Evolutionary conservation across 2,329 filamentous ascomycete genomes (phyloP), one percentile per base, ranked within the genome.

Genomic region (Aspergillus unguis): DNA sequence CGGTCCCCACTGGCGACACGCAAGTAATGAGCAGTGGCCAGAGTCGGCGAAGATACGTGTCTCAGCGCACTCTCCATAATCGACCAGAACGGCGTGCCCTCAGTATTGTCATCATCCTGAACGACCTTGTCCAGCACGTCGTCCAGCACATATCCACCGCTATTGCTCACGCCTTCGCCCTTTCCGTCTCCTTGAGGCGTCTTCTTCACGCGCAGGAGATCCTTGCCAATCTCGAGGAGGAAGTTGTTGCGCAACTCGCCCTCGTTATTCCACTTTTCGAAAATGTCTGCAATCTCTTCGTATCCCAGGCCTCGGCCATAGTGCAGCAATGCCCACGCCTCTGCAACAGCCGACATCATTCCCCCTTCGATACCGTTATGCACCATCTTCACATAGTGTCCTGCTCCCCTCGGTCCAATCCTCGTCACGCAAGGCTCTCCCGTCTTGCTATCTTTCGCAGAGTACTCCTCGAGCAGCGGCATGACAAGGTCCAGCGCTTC

Each of bases 331-430:
- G 76, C 76, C 83, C 84, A 89, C 2, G 81, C 81, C 65, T 89
- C 86, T 10, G 80, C 80, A 5, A 87, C 76, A 0, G 79, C 76
- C 48, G 71, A 81, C 73, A 89, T 80, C 81, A 89, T 86, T 1
- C 84, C 85, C 55, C 87, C 84, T 64, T 89, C 85, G 55, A 89
- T 88, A 1, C 85, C 85, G 58, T 89, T 88, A 65, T 89, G 86
- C 3, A 88, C 78, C 85, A 88, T 89, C 73, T 90, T 89, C 37
- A 88, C 84, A 62, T 85, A 89, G 65, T 89, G 85, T 0, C 86
- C 86, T 1, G 81, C 78, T 1, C 85, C 85, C 0, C 81, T 81
- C 2, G 80, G 79, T 0, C 86, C 85, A 43, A 85, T 76, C 27
- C 77, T 75, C 0, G 73, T 80, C 0, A 86, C 83, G 59, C 85